Percentiles rank a stretch among this genome's conserved stretches.
These are phyloP conservation scores for Gaeumannomyces tritici DNA, from an alignment of 2,329 filamentous ascomycete species.

Conservation along the genomic window DNA sequence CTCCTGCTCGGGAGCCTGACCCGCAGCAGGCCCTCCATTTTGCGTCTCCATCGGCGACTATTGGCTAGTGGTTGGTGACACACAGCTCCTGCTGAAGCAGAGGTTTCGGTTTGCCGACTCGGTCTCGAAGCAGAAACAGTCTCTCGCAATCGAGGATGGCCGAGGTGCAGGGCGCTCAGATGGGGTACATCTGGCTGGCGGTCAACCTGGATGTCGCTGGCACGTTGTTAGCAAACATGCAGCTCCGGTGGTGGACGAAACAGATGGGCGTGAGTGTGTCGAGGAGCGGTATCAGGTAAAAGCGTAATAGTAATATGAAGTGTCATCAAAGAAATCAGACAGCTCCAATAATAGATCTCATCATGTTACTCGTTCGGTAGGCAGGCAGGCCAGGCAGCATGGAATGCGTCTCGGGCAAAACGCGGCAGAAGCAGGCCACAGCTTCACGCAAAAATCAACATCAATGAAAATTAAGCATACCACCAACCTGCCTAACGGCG, in stretches of 20 bases:
- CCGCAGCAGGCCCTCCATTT: slow-evolving; percentile 25
- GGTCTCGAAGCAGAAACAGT: background rate
- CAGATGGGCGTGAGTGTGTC: background rate
- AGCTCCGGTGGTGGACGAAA: background rate
- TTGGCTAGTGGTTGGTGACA: background rate
- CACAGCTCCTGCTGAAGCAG: background rate
- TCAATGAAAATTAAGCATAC: background rate
- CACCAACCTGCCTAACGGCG: background rate
- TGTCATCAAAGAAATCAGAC: slow-evolving; percentile 56
- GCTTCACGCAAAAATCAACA: background rate
- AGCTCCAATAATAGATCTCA: slow-evolving; percentile 61
- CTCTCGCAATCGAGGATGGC: too few species aligned
- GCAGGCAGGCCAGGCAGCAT: background rate
- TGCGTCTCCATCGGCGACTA: slow-evolving; percentile 24
- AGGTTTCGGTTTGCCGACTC: background rate
- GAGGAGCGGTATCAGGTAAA: slow-evolving; percentile 11
- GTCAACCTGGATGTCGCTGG: background rate
- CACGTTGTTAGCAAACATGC: background rate
- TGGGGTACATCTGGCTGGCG: background rate
- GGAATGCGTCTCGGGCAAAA: background rate
- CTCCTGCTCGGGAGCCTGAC: slow-evolving; percentile 14
- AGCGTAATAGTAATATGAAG: slow-evolving; percentile 25
- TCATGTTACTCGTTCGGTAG: slow-evolving; percentile 23
- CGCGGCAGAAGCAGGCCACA: background rate
- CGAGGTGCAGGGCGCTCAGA: background rate